These are phyloP conservation scores for Suhomyces emberorum DNA, from an alignment of 805 yeast genomes.

Conservation along the genomic window DNA sequence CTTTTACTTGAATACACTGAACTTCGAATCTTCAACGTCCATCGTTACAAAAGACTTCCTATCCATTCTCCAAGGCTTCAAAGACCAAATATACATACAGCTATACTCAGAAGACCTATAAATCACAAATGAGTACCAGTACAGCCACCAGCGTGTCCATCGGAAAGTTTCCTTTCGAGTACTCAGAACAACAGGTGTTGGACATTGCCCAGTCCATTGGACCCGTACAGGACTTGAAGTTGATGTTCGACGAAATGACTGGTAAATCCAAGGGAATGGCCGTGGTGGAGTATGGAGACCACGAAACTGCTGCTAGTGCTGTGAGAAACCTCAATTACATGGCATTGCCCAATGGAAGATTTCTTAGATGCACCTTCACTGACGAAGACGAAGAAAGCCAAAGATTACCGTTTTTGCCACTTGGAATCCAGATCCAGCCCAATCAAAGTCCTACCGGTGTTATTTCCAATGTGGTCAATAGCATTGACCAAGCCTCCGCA, in stretches of 20 bases:
- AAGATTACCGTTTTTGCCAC: conserved; percentile 37
- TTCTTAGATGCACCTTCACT: conserved; percentile 71
- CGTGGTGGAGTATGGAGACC: conserved; percentile 76
- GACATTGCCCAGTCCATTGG: conserved; percentile 87
- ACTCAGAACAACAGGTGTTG: conserved; percentile 88
- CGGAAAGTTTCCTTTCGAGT: conserved; percentile 89
- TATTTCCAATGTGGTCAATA: conserved; percentile 17
- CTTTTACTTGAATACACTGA: too few relatives aligned
- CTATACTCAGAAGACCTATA: too few relatives aligned
- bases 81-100: not conserved
- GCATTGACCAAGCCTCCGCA: conserved; percentile 22
- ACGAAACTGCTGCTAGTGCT: conserved; percentile 86
- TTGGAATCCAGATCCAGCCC: conserved; percentile 40
- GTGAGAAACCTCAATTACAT: conserved; percentile 83
- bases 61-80: too few relatives aligned
- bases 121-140: not conserved
- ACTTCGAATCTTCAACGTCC: too few relatives aligned
- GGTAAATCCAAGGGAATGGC: conserved; percentile 92
- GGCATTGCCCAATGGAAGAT: conserved; percentile 59
- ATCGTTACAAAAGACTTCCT: too few relatives aligned
- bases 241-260: conserved; percentile 82
- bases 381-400: conserved; percentile 39
- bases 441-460: conserved; percentile 37
- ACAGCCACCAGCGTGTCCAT: conserved; percentile 49
- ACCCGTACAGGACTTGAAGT: conserved; percentile 71